A percentile compares a stretch with the other conserved stretches of the same genome.
Conservation (phyloP, 371 early-diverging fungal genomes). For the Mucor plumbeus region DNA sequence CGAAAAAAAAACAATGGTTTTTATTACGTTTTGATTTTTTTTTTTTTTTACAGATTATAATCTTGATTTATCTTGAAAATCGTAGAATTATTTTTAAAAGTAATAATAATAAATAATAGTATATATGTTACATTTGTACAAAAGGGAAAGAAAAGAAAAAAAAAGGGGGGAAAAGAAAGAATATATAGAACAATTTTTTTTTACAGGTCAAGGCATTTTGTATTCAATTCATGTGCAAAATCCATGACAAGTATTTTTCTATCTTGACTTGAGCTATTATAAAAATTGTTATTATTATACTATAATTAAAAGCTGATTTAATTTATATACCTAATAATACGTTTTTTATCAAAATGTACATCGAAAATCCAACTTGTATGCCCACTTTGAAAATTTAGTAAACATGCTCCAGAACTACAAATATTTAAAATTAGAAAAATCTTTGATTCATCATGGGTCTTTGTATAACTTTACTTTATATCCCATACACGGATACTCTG, state of each 20-base stretch:
- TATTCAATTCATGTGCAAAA: slow-evolving; percentile 64
- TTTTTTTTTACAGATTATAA: neutral
- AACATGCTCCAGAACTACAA: slow-evolving; percentile 53
- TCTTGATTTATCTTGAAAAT: neutral
- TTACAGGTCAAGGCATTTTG: slow-evolving; percentile 20
- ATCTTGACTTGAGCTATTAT: slow-evolving; percentile 70
- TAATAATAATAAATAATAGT: neutral
- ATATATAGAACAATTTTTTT: neutral
- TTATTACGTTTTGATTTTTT: too few species aligned
- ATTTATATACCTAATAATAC: slow-evolving; percentile 71
- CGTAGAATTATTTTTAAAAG: neutral
- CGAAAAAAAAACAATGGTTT: too few species aligned
- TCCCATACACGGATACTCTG: slow-evolving; percentile 96
- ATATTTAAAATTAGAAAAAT: slow-evolving; percentile 4
- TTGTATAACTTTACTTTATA: slow-evolving; percentile 33
- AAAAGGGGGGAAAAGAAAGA: neutral
- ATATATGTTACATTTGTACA: slow-evolving; percentile 9
- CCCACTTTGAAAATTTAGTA: slow-evolving; percentile 61
- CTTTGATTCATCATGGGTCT: slow-evolving; percentile 10
- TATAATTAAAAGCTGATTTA: too few species aligned
- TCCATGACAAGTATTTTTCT: slow-evolving; percentile 80
- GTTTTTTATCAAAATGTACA: slow-evolving; percentile 79
- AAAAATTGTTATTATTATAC: too few species aligned
- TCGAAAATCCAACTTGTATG: slow-evolving; percentile 93
- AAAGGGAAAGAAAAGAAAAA: neutral